Conservation (phyloP, 2,329 filamentous ascomycete species). For the Apiospora pterosperma region DNA sequence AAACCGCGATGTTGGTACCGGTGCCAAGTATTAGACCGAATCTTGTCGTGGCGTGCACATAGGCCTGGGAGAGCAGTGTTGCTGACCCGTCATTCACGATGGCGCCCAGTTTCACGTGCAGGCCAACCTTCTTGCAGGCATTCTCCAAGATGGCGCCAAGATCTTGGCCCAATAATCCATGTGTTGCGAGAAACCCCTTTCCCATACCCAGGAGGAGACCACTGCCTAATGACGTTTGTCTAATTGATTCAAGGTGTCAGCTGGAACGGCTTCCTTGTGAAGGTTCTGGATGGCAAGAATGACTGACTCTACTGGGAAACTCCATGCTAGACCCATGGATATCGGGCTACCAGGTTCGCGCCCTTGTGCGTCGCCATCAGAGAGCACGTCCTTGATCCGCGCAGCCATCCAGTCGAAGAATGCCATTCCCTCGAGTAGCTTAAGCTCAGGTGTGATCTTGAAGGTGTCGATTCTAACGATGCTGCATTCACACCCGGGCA, state of each 20-base stretch:
- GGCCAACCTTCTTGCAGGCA: conserved; percentile 47
- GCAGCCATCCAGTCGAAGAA: conserved; percentile 70
- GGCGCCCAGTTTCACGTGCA: conserved; percentile 54
- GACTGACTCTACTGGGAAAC: conserved; percentile 66
- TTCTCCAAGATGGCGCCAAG: conserved; percentile 55
- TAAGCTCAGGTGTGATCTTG: conserved; percentile 53
- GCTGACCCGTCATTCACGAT: conserved; percentile 68
- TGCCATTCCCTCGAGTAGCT: conserved; percentile 51
- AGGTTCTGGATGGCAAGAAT: conserved; percentile 1
- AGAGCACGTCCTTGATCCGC: conserved; percentile 55
- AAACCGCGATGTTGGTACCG: conserved; percentile 63
- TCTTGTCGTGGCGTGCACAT: conserved; percentile 54
- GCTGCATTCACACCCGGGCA: conserved; percentile 38
- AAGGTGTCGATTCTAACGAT: conserved; percentile 55
- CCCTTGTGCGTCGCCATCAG: conserved; percentile 36
- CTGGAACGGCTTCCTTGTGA: not conserved
- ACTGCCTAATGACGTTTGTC: conserved; percentile 60
- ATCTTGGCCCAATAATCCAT: conserved; percentile 56
- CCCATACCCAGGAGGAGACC: conserved; percentile 62
- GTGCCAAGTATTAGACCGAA: conserved; percentile 66
- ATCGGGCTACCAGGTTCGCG: conserved; percentile 40
- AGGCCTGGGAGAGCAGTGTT: conserved; percentile 63
- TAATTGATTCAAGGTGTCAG: conserved; percentile 24
- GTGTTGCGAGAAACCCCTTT: conserved; percentile 60
- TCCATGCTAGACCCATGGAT: conserved; percentile 63